Base-by-base conservation (phyloP, 306 rosid species). In the Cucumis cinereus region DNA sequence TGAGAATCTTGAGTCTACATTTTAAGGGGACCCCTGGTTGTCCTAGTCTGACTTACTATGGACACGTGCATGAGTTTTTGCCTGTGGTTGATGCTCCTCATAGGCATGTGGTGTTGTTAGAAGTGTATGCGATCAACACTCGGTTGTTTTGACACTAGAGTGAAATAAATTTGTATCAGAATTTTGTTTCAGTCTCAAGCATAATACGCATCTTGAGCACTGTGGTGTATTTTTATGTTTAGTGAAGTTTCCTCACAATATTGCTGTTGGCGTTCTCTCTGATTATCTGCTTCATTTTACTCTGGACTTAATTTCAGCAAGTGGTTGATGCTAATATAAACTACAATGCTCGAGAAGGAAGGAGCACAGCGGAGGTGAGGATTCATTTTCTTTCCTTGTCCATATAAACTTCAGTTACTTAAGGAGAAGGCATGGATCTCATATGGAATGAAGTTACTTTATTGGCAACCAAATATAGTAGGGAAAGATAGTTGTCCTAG, bases 281-380 rank as follows among this genome's bases (percentile, higher is more conserved):
- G 75, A 62, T 50, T 35, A 17, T 77, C 28, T 64, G 50, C 50
- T 28, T 64, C 61, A 49, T 63, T 67, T 35, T 77, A 9, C 45
- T 12, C 66, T 75, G 68, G 47, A 55, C n/a, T 80, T 60, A 17
- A 73, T 79, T 80, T 83, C 86, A 95, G 99, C 79, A 84, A 83
- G 77, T 82, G 75, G 88, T 88, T 60, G 96, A 92, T 82, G 93
- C 87, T 73, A 92, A 89, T 74, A 73, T 95, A 80, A 80, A 89
- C 66, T 89, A 95, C 80, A 84, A 92, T 89, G 87, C 96, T 78
- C 91, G 93, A 50, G 96, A 95, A 87, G 92, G 90, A 81, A 89
- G 91, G 82, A 90, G 97, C 90, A 87, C 92, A 14, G 88, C 87
- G 17, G 96, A 89, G 93, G 99, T 90, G 83, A 86, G 86, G 69